Conservation (phyloP, 176 grass and related monocot species). For the Bonia amplexicaulis region DNA sequence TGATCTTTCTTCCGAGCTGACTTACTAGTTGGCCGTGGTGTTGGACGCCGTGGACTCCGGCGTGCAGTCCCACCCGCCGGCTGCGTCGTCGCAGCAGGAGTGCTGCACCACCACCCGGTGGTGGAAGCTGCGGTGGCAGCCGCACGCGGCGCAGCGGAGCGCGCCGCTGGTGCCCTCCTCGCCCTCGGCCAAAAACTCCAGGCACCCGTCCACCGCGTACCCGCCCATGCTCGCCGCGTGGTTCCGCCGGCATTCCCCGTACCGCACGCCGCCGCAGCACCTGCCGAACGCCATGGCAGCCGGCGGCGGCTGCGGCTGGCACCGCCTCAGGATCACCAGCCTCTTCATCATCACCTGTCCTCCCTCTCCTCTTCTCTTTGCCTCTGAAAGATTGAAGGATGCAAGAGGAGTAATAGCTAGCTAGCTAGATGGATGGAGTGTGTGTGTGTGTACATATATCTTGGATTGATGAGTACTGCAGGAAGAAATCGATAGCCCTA, state of each 20-base stretch:
- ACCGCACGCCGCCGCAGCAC: conserved; percentile 24
- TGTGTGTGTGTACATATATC: not conserved
- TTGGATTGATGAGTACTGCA: not conserved
- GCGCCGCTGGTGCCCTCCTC: conserved; percentile 56
- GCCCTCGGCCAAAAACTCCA: conserved; percentile 65
- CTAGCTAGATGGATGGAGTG: not conserved
- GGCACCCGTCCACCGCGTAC: conserved; percentile 66
- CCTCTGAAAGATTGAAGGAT: not conserved
- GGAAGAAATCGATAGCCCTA: not conserved
- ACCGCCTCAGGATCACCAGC: conserved; percentile 37
- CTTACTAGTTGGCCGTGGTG: conserved; percentile 21
- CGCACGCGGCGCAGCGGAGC: conserved; percentile 58
- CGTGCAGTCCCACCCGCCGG: conserved; percentile 5
- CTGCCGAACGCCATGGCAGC: not conserved
- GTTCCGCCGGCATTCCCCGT: conserved; percentile 62
- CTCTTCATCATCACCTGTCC: conserved; percentile 22
- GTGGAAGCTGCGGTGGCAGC: conserved; percentile 78
- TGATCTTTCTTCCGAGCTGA: not conserved
- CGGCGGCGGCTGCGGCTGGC: conserved; percentile 22
- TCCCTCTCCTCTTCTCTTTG: not conserved
- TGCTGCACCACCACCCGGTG: conserved; percentile 33
- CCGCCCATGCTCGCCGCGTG: conserved; percentile 72
- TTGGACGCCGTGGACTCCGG: conserved; percentile 43
- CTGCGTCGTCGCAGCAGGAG: conserved; percentile 26
- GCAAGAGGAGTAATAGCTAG: not conserved